Evolutionary conservation across 2,329 filamentous ascomycete genomes (phyloP), one percentile per base, ranked within the genome.

Genomic region (Dendryphion nanum): DNA sequence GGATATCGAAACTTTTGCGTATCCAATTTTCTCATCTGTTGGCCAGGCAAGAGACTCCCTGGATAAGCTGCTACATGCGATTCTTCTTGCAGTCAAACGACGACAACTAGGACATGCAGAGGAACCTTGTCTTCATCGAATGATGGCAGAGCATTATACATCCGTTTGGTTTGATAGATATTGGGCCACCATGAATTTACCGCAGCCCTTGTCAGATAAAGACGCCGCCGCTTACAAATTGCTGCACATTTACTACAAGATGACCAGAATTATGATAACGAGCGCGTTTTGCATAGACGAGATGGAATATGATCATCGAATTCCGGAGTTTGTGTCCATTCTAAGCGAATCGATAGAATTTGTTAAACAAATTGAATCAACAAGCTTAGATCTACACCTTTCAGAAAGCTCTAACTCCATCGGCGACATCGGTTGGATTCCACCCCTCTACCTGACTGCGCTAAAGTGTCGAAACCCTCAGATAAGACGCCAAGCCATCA

Each of bases 381-480:
- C 8, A 10, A 14, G 6, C 19, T n/a, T 30, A 21, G 4, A 20
- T 13, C 12, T 35, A 16, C 7, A 29, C n/a, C 18, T 24, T 17
- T 16, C 13, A 37, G 23, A 42, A 13, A 63, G 66, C 49, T 52
- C 60, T 13, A 30, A 49, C 6, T 63, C 64, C 2, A 61, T 68
- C 12, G 47, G 59, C 4, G 72, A 76, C 39, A 57, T 72, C 7
- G 72, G 73, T 6, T 71, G 69, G 55, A 61, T 74, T 7, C 58
- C 70, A 5, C 65, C 70, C 0, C 57, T 76, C 3, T 75, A 74
- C 41, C 76, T 65, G 41, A 50, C 64, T 2, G 73, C 70, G 0
- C 38, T 71, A 3, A 76, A 76, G 42, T 78, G 74, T 29, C 70
- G 75, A 0, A 52, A 66, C 2, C 66, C 62, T 28, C 50, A 53